phyloP scores from a whole-genome alignment of 163 green algal species.

The Trebouxia gelatinosa region DNA sequence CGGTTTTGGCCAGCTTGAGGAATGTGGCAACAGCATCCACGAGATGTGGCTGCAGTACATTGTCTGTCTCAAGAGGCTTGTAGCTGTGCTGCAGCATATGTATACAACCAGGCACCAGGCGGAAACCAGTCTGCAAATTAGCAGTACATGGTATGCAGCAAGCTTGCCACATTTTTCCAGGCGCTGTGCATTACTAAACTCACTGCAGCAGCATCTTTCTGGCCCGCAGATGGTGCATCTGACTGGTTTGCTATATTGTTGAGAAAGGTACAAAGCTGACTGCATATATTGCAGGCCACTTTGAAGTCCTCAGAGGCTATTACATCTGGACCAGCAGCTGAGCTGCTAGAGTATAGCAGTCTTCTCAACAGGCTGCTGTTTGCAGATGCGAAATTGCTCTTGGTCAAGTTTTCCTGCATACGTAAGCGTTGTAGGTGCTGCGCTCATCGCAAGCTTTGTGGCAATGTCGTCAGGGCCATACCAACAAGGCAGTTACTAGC shows the following conservation, averaged over 20 bases:
- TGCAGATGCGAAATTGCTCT: too few species aligned
- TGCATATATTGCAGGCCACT: not conserved
- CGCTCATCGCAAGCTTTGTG: not conserved
- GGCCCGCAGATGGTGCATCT: not conserved
- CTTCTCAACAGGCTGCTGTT: not conserved
- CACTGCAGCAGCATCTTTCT: not conserved
- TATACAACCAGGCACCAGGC: not conserved
- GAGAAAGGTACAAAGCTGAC: not conserved
- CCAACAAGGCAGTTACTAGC: not conserved
- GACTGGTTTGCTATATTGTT: not conserved
- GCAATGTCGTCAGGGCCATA: not conserved
- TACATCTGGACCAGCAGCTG: not conserved
- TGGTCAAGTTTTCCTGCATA: too few species aligned
- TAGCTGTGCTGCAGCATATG: not conserved
- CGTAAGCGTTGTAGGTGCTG: not conserved
- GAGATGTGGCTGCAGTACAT: not conserved
- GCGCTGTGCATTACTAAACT: not conserved
- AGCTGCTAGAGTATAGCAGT: not conserved
- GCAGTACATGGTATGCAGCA: not conserved
- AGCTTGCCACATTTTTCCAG: not conserved
- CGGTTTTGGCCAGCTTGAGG: not conserved
- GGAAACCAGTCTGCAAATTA: not conserved
- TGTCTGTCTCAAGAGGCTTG: not conserved
- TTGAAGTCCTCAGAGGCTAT: not conserved
- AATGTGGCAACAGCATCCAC: not conserved